Conservation (phyloP, 2,329 filamentous ascomycete species). For the Fusarium sp. region DNA sequence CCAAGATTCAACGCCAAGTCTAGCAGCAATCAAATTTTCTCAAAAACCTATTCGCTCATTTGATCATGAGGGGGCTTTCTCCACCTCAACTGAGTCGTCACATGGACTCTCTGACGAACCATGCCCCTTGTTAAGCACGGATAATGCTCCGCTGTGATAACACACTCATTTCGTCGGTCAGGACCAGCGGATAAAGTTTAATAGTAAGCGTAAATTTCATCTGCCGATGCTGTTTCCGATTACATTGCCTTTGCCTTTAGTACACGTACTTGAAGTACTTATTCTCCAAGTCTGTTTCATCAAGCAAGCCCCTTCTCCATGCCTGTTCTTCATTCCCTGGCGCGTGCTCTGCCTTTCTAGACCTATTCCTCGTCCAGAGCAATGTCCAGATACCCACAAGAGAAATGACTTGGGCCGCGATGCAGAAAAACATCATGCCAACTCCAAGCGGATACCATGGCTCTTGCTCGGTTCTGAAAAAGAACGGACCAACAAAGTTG, state of each 20-base stretch:
- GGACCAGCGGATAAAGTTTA: not conserved
- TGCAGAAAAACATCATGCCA: conserved; percentile 33
- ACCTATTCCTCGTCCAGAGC: conserved; percentile 19
- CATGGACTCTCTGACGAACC: not conserved
- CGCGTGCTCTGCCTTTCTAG: not conserved
- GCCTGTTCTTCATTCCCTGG: conserved; percentile 4
- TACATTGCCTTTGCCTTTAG: not conserved
- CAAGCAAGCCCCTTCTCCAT: conserved; percentile 20
- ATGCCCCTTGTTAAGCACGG: not conserved
- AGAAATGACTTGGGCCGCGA: conserved; percentile 15
- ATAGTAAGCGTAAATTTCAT: not conserved
- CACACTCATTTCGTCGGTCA: not conserved
- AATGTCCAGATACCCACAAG: conserved; percentile 19
- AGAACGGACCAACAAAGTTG: conserved; percentile 54
- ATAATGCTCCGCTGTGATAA: not conserved
- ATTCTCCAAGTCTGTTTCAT: conserved; percentile 28
- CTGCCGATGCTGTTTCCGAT: not conserved
- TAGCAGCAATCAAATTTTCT: not conserved
- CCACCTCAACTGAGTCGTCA: not conserved
- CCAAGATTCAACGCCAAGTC: not conserved
- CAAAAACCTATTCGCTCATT: not conserved
- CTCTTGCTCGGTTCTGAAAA: conserved; percentile 46
- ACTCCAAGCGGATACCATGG: conserved; percentile 28
- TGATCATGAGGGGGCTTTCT: not conserved
- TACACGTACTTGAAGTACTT: conserved; percentile 32